These are phyloP conservation scores for Clonostachys rosea DNA, from an alignment of 2,329 filamentous ascomycete species.

Conservation along the genomic window DNA sequence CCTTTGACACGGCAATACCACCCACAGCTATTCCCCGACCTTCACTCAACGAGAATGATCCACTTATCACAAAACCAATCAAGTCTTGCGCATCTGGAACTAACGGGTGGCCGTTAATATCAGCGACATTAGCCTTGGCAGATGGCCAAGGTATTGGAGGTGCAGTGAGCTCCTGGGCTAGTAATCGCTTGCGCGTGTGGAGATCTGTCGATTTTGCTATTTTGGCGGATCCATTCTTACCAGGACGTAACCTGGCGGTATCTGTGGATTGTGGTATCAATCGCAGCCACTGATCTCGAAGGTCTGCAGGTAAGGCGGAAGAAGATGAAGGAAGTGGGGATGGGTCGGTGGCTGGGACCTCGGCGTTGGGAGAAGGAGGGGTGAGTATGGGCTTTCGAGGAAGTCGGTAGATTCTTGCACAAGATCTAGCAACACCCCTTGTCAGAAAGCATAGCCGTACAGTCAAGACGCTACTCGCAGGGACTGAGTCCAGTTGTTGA, in stretches of 20 bases:
- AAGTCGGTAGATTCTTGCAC: slow-evolving; percentile 83
- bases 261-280: slow-evolving; percentile 27
- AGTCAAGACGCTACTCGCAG: slow-evolving; percentile 41
- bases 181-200: slow-evolving; percentile 28
- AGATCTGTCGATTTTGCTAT: background rate
- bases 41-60: slow-evolving; percentile 73
- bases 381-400: slow-evolving; percentile 27
- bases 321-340: slow-evolving; percentile 7
- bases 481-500: slow-evolving; percentile 13
- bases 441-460: slow-evolving; percentile 63
- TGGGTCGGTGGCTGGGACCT: slow-evolving; percentile 41
- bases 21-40: slow-evolving; percentile 76
- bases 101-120: slow-evolving; percentile 51
- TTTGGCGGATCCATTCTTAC: background rate
- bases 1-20: slow-evolving; percentile 57
- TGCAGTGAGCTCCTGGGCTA: slow-evolving; percentile 42
- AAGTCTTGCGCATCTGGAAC: slow-evolving; percentile 74
- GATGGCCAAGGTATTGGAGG: slow-evolving; percentile 20
- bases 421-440: slow-evolving; percentile 65
- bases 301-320: slow-evolving; percentile 31
- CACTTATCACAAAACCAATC: slow-evolving; percentile 86
- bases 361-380: slow-evolving; percentile 24
- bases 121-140: slow-evolving; percentile 25
- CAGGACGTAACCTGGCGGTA: background rate
- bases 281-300: slow-evolving; percentile 70